Percentiles rank a stretch among this genome's conserved stretches.
These are phyloP conservation scores for Zalaria sp. DNA, from an alignment of 2,329 filamentous ascomycete genomes.

Conservation along the genomic window DNA sequence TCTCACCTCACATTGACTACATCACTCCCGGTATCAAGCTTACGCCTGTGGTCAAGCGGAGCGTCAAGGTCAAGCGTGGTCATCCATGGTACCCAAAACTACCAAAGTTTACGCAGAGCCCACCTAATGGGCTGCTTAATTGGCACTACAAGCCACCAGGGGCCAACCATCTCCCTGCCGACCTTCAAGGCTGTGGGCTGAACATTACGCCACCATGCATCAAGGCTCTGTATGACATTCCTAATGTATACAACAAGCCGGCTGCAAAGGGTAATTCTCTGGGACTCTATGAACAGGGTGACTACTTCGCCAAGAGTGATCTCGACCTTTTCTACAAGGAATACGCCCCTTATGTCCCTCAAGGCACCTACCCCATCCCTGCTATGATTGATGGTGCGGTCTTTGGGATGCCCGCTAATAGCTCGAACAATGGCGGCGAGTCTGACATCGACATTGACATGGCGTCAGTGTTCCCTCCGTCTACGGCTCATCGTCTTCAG, in stretches of 20 bases:
- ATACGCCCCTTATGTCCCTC: constrained; percentile 20
- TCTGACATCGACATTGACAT: constrained; percentile 35
- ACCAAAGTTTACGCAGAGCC: constrained; percentile 1
- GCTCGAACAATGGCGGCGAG: constrained; percentile 20
- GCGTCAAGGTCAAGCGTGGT: neutral
- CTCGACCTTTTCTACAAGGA: constrained; percentile 26
- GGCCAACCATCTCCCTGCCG: constrained; percentile 5
- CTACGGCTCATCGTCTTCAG: no score
- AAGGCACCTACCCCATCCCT: constrained; percentile 24
- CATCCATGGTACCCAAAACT: constrained; percentile 1
- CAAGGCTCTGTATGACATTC: constrained; percentile 11
- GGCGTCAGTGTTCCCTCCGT: constrained; percentile 7
- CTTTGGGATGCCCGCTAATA: constrained; percentile 14
- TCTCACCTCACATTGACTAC: constrained; percentile 13
- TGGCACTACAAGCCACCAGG: constrained; percentile 2
- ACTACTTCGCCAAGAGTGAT: constrained; percentile 30
- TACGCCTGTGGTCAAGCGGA: constrained; percentile 6
- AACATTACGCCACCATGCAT: constrained; percentile 3
- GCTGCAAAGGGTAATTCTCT: constrained; percentile 13
- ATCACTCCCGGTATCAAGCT: constrained; percentile 16
- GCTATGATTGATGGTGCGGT: constrained; percentile 26
- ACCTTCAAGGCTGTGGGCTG: constrained; percentile 6
- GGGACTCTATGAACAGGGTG: constrained; percentile 32
- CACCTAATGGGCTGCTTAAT: neutral
- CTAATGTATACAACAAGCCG: constrained; percentile 4